These are phyloP conservation scores for Ramaria sp. DNA, from an alignment of 768 basidiomycete species.

Conservation along the genomic window DNA sequence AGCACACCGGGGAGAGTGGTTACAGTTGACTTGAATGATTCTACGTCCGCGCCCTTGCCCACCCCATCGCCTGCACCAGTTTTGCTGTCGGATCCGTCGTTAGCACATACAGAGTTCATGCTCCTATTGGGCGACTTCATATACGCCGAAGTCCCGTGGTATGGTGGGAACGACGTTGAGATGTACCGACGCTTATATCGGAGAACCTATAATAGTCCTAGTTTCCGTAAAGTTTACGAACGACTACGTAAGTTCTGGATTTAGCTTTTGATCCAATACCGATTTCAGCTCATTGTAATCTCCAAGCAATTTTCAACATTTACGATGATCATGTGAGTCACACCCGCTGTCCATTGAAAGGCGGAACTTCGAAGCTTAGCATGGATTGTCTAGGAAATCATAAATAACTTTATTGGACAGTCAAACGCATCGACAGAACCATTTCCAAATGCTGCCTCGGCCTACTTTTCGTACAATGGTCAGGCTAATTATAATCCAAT, in stretches of 20 bases:
- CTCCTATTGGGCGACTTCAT: conserved; percentile 69
- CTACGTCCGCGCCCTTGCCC: neutral
- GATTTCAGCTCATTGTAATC: neutral
- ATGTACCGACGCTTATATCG: conserved; percentile 58
- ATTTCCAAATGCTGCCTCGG: conserved; percentile 46
- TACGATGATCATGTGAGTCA: conserved; percentile 58
- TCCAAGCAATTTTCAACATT: conserved; percentile 52
- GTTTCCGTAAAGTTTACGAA: conserved; percentile 60
- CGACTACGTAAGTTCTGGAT: conserved; percentile 43
- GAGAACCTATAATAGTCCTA: conserved; percentile 51
- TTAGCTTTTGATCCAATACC: neutral
- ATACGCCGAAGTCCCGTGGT: conserved; percentile 61
- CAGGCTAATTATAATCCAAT: conserved; percentile 49
- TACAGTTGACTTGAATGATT: neutral
- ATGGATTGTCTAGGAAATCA: conserved; percentile 29
- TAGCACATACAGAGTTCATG: conserved; percentile 41
- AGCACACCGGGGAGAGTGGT: neutral
- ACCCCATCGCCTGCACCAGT: conserved; percentile 9
- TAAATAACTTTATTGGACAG: conserved; percentile 56
- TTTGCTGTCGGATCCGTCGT: conserved; percentile 7
- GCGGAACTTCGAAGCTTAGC: neutral
- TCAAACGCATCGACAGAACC: conserved; percentile 42
- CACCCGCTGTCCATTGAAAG: neutral
- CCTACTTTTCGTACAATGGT: conserved; percentile 55
- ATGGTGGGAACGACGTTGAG: conserved; percentile 46